phyloP scores from a whole-genome alignment of 257 asterid species.

The Sherardia arvensis region DNA sequence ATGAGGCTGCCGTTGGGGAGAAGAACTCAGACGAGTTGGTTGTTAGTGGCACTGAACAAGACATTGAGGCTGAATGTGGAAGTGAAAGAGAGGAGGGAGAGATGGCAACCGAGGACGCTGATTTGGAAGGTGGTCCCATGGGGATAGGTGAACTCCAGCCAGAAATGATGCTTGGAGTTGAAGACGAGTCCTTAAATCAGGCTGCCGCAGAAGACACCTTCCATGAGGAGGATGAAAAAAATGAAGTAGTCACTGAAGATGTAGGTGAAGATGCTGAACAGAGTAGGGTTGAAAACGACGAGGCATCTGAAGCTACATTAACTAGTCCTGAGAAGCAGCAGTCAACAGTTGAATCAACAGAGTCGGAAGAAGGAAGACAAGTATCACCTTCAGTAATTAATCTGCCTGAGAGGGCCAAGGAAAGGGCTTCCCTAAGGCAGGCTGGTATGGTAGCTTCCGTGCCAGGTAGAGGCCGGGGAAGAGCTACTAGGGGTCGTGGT shows the following conservation, averaged over 20 bases:
- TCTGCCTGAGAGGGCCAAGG: conserved; percentile 56
- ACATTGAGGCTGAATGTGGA: conserved; percentile 48
- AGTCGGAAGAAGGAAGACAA: conserved; percentile 23
- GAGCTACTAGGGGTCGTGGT: conserved; percentile 50
- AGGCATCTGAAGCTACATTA: conserved; percentile 17
- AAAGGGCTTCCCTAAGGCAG: conserved; percentile 44
- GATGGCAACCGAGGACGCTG: conserved; percentile 39
- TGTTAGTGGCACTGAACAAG: conserved; percentile 51
- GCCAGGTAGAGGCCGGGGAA: conserved; percentile 46
- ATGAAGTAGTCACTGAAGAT: conserved; percentile 26
- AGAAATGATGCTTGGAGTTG: conserved; percentile 36
- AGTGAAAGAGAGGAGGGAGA: conserved; percentile 85
- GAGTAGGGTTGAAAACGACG: conserved; percentile 31
- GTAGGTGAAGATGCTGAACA: conserved; percentile 30
- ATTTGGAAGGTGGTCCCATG: conserved; percentile 46
- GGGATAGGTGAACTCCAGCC: conserved; percentile 33
- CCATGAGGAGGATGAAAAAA: conserved; percentile 43
- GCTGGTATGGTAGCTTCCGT: conserved; percentile 34
- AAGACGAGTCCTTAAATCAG: conserved; percentile 20
- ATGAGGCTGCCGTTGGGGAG: conserved; percentile 41
- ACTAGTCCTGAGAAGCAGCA: conserved; percentile 28
- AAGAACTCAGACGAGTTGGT: conserved; percentile 36
- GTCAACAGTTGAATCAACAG: conserved; percentile 26
- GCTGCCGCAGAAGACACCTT: conserved; percentile 39
- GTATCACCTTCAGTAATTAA: conserved; percentile 40